phyloP scores from a whole-genome alignment of 1,139 yeast species.

The Saccharomycopsis crataegensis region DNA sequence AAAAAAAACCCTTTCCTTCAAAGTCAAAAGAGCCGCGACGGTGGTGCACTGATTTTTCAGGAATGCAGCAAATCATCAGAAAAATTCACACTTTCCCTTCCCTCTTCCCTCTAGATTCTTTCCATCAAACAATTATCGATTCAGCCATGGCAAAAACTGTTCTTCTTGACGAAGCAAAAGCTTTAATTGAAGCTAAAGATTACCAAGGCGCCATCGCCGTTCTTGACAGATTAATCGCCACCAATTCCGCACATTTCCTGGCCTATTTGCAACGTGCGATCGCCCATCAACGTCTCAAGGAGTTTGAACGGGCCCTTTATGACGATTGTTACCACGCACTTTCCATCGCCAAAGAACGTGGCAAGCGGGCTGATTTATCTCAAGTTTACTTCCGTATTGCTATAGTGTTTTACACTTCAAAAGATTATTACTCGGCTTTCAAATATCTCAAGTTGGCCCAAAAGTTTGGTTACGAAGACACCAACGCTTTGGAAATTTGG shows the following conservation, averaged over 20 bases:
- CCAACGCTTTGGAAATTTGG: conserved; percentile 26
- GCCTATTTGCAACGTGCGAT: conserved; percentile 51
- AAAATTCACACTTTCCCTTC: no score
- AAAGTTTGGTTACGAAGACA: conserved; percentile 39
- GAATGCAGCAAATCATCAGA: not conserved
- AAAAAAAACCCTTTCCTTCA: no score
- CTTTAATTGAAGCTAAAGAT: conserved; percentile 31
- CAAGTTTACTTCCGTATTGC: conserved; percentile 56
- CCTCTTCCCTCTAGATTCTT: no score
- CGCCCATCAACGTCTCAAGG: conserved; percentile 46
- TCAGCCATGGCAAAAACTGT: not conserved
- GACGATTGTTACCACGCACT: conserved; percentile 50
- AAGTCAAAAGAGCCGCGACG: no score
- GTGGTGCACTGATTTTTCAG: no score
- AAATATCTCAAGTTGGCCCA: conserved; percentile 44
- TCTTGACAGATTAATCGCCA: conserved; percentile 29
- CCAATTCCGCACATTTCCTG: conserved; percentile 40
- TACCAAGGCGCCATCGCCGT: conserved; percentile 32
- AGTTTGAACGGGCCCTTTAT: conserved; percentile 40
- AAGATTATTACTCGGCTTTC: conserved; percentile 41
- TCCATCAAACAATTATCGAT: not conserved
- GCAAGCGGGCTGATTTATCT: conserved; percentile 47
- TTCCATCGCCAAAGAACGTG: conserved; percentile 42
- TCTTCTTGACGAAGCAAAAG: conserved; percentile 24
- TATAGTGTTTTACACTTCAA: conserved; percentile 40